Percentiles rank a stretch among this genome's conserved stretches.
Evolutionary conservation across 1,284 basidiomycete genomes (phyloP).

Genomic region (Blastosporella zonata): DNA sequence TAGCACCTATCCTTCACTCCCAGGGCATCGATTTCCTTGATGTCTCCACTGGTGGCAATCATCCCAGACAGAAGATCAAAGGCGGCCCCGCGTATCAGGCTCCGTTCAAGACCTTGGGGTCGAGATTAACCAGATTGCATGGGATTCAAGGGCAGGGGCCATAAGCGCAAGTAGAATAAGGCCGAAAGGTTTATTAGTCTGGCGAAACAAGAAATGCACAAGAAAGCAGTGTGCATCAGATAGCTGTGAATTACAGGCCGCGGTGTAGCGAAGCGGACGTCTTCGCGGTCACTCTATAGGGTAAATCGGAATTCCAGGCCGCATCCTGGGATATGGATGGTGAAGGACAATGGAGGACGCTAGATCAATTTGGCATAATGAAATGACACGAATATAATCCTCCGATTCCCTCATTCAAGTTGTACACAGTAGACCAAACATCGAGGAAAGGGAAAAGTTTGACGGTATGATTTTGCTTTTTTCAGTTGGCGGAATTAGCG

Average conservation of each 20-base stretch:
- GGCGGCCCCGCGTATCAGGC: constrained; percentile 40
- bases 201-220: background rate
- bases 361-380: constrained; percentile 53
- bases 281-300: too few species aligned
- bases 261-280: too few species aligned
- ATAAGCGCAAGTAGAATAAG: constrained; percentile 29
- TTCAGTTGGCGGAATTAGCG: background rate
- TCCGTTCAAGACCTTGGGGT: constrained; percentile 30
- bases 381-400: constrained; percentile 55
- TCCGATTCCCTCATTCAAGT: constrained; percentile 36
- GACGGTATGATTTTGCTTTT: background rate
- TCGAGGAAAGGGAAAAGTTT: too few species aligned
- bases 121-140: constrained; percentile 24
- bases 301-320: too few species aligned
- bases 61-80: constrained; percentile 43
- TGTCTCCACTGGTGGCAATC: constrained; percentile 60
- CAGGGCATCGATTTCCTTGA: constrained; percentile 70
- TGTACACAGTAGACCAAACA: too few species aligned
- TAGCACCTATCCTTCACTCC: constrained; percentile 49
- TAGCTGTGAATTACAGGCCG: too few species aligned
- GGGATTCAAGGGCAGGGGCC: constrained; percentile 20
- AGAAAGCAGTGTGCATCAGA: too few species aligned
- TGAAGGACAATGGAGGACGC: too few species aligned
- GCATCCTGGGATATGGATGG: too few species aligned
- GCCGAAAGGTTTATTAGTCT: too few species aligned